Evolutionary conservation across 2,329 filamentous ascomycete genomes (phyloP).

Genomic region (Exophiala calicioides): DNA sequence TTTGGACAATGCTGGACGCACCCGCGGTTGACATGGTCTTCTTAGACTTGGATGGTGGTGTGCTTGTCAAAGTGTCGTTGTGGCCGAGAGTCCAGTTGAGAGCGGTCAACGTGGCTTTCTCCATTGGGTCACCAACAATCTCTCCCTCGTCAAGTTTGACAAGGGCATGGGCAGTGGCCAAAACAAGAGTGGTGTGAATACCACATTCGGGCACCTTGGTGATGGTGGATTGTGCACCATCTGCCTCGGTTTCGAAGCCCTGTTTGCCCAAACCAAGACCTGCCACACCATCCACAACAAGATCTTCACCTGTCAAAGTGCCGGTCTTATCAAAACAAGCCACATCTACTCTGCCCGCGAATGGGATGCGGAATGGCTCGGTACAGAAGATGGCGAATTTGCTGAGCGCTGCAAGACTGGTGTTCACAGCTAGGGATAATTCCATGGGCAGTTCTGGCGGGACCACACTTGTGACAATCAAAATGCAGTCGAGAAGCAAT

Average conservation of each 20-base stretch:
- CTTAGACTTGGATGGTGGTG: constrained; percentile 51
- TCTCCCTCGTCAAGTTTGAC: constrained; percentile 97
- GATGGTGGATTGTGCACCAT: constrained; percentile 81
- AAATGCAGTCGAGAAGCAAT: constrained; percentile 91
- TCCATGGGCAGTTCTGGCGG: constrained; percentile 99
- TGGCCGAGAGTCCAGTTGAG: constrained; percentile 91
- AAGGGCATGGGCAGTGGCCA: constrained; percentile 91
- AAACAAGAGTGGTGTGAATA: constrained; percentile 83
- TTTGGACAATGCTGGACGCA: constrained; percentile 75
- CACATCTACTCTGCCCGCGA: constrained; percentile 89
- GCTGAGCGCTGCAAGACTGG: constrained; percentile 88
- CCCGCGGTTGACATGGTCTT: constrained; percentile 47
- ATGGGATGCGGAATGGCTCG: constrained; percentile 97
- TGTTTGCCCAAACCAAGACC: constrained; percentile 74
- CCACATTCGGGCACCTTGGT: constrained; percentile 69
- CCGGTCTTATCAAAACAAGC: constrained; percentile 99
- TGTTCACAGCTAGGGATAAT: constrained; percentile 94
- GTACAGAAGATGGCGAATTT: constrained; percentile 98
- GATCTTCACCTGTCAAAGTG: constrained; percentile 91
- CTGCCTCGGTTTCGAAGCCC: constrained; percentile 67
- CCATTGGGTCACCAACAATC: constrained; percentile 97
- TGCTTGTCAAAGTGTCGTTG: constrained; percentile 79
- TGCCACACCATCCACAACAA: constrained; percentile 95
- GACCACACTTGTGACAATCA: constrained; percentile 96
- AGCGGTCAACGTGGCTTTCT: constrained; percentile 87